Evolutionary conservation across 805 yeast species (phyloP).

Genomic region (Ogataea methanolica): DNA sequence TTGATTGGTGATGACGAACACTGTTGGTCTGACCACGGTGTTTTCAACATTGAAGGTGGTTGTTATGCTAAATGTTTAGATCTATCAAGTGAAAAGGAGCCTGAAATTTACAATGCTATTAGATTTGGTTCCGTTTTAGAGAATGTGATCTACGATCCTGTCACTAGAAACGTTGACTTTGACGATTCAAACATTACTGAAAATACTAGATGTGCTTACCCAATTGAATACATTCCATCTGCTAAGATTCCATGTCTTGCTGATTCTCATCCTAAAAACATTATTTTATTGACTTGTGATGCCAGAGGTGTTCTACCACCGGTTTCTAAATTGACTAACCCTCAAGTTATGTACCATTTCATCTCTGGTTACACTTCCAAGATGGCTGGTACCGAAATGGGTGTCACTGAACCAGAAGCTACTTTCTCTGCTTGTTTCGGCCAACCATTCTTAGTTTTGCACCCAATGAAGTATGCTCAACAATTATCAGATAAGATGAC

Average conservation of each 20-base stretch:
- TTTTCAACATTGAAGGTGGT: slow-evolving; percentile 98
- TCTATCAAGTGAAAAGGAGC: slow-evolving; percentile 86
- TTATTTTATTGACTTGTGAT: slow-evolving; percentile 90
- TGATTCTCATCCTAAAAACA: slow-evolving; percentile 86
- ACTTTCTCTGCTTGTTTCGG: slow-evolving; percentile 98
- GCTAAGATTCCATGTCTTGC: slow-evolving; percentile 95
- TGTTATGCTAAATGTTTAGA: slow-evolving; percentile 98
- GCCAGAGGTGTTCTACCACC: slow-evolving; percentile 98
- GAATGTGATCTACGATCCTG: slow-evolving; percentile 82
- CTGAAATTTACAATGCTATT: slow-evolving; percentile 94
- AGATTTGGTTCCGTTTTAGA: slow-evolving; percentile 92
- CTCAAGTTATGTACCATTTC: slow-evolving; percentile 98
- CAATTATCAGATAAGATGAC: slow-evolving; percentile 92
- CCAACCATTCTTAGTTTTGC: slow-evolving; percentile 96
- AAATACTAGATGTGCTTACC: slow-evolving; percentile 98
- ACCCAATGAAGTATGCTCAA: slow-evolving; percentile 97
- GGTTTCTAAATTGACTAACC: slow-evolving; percentile 85
- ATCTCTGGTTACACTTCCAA: slow-evolving; percentile 98
- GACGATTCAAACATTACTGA: slow-evolving; percentile 80
- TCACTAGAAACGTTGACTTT: slow-evolving; percentile 80
- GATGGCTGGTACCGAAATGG: slow-evolving; percentile 99
- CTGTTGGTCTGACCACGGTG: slow-evolving; percentile 98
- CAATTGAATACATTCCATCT: slow-evolving; percentile 93
- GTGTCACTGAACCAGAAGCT: slow-evolving; percentile 97
- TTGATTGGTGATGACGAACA: slow-evolving; percentile 99